Evolutionary conservation across 2,329 filamentous ascomycete genomes (phyloP), one percentile per base, ranked within the genome.

Genomic region (Dactylellina leptospora): DNA sequence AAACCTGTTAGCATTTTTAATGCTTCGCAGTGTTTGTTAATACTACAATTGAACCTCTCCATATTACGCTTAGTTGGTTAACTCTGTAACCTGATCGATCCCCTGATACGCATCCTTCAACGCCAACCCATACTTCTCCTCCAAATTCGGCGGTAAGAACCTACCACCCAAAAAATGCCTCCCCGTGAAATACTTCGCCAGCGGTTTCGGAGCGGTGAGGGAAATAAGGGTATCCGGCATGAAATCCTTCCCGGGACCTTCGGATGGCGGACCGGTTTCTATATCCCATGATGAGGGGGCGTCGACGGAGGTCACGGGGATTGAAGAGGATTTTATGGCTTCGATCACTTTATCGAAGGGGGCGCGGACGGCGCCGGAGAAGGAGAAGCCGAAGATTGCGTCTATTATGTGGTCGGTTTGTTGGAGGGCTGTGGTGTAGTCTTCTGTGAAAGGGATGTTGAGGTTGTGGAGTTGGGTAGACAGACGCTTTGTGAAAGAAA

Each of bases 201-300:
- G 82, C 4, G 93, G 93, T 81, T 99, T 99, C 2, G 95, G 92
- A 8, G 95, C 95, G 50, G 93, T 96, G 78, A 99, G 82, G 78
- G 91, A 96, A 75, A 99, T 88, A 66, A 99, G 82, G 18, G 88
- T 88, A 30, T 85, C 83, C 75, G 95, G 95, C 82, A 90, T 88
- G 78, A 96, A 97, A 3, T 84, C 87, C 77, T 88, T 89, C 0
- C 92, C 93, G 0, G 91, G 84, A 0, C 92, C 93, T 0, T 87
- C 86, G 56, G 83, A 9, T 20, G 93, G 92, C 6, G 93, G 93
- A 0, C 95, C 95, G 9, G 84, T 83, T 78, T 96, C 91, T 63
- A 99, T 96, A 79, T 95, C 88, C 95, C 95, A 99, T 1, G 91
- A 95, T 28, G 91, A 96, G 0, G 95, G 95, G 4, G 91, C 92